Evolutionary conservation across 2,329 filamentous ascomycete genomes (phyloP), one percentile per base, ranked within the genome.

Genomic region (Zymoseptoria pseudotritici): DNA sequence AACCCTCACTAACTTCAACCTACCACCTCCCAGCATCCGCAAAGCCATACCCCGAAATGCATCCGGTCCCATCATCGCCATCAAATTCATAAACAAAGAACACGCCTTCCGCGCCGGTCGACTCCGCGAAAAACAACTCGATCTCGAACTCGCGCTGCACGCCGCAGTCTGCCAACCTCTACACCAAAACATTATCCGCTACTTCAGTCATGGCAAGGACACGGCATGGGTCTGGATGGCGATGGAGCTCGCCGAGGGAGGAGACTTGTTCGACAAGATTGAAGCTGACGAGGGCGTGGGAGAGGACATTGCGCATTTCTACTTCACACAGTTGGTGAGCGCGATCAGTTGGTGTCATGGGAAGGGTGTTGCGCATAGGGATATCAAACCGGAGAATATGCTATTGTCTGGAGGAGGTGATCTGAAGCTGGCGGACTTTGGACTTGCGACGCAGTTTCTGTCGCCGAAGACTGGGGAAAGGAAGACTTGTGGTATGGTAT

Each of bases 181-280:
- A n/a, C 95, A 99, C 73, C 85, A 87, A 57, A 96, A 99, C 74
- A 88, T 99, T 65, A 97, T 99, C 69, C 88, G 91, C 71, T 97
- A 91, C 82, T 91, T 95, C 68, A 87, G 88, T 50, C 89, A 87
- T 1, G 93, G 91, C 58, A 90, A 97, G 74, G 92, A 99, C 72
- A 71, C 81, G 0, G 78, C 87, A 19, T 99, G 94, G 93, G 85
- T 89, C 67, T 99, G 94, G 94, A 96, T 99, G 68, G 93, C 92
- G 49, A 97, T 99, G 91, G 94, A 99, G 75, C 88, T 90, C 67
- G 94, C 94, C 53, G 90, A 95, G 69, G 94, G 94, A 50, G 94
- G 94, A 10, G 94, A 99, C 73, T 81, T 99, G 7, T 99, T 99
- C 74, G 94, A 99, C 84, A 99, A 99, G 80, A 97, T 99, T 68